Evolutionary conservation across 768 basidiomycete genomes (phyloP).

Genomic region (Kondoa subrosea): DNA sequence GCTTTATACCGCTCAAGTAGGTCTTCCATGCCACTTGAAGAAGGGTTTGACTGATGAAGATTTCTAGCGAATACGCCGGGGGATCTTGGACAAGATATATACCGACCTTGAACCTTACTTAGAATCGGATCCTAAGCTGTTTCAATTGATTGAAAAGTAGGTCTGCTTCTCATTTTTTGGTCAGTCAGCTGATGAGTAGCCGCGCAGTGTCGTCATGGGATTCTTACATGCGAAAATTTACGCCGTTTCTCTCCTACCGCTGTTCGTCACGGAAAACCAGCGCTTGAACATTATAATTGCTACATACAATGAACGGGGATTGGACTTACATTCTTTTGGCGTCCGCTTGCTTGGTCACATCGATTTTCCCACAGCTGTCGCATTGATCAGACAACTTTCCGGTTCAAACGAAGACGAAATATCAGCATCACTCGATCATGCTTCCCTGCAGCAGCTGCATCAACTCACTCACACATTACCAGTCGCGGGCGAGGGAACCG

Average conservation of each 20-base stretch:
- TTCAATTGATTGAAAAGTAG: constrained; percentile 19
- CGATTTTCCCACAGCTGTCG: constrained; percentile 4
- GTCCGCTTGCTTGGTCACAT: constrained; percentile 7
- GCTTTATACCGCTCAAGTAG: constrained; percentile 9
- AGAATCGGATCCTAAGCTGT: constrained; percentile 10
- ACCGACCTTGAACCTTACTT: neutral
- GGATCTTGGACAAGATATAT: constrained; percentile 13
- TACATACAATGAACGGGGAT: constrained; percentile 6
- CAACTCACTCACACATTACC: constrained; percentile 11
- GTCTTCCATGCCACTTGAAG: too few species aligned
- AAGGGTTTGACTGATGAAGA: neutral
- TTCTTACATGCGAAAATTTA: constrained; percentile 18
- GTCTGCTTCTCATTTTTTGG: neutral
- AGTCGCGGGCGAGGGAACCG: constrained; percentile 8
- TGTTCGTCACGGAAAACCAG: constrained; percentile 1
- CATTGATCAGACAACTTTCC: constrained; percentile 7
- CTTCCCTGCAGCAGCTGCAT: constrained; percentile 6
- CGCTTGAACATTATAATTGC: constrained; percentile 14
- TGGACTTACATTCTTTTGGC: constrained; percentile 13
- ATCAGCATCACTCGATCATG: neutral
- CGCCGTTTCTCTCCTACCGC: constrained; percentile 10
- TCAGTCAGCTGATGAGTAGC: neutral
- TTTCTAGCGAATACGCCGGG: constrained; percentile 10
- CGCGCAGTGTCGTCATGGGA: constrained; percentile 16
- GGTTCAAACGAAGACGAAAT: neutral